Evolutionary conservation across 441 rosid species (phyloP).

Genomic region (Cnidoscolus chayamansa): DNA sequence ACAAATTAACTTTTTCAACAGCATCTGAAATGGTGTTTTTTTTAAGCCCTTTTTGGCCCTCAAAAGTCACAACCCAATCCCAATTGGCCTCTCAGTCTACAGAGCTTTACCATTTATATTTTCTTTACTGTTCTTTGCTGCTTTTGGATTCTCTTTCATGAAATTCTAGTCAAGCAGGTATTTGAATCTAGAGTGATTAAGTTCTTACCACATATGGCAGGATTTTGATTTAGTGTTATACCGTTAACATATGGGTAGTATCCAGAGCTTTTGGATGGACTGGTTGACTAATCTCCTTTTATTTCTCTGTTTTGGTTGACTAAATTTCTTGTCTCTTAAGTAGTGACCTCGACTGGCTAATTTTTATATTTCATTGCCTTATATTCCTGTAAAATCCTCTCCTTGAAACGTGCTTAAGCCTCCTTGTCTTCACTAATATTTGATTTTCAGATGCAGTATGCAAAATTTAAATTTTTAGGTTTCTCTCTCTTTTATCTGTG

Average conservation of each 20-base stretch:
- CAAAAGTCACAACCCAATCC: too few species aligned
- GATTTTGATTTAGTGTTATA: not conserved
- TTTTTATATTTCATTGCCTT: not conserved
- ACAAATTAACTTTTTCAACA: too few species aligned
- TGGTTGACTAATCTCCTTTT: constrained; percentile 2
- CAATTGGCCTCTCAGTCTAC: not conserved
- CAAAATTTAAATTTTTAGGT: not conserved
- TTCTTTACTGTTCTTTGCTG: not conserved
- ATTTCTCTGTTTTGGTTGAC: constrained; percentile 2
- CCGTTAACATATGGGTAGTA: not conserved
- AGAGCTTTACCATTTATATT: not conserved
- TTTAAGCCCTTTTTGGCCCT: not conserved
- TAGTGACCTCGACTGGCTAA: not conserved
- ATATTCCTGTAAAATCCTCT: not conserved
- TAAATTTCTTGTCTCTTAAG: constrained; percentile 2
- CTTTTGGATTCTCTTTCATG: not conserved
- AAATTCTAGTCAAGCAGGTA: not conserved
- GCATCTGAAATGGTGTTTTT: too few species aligned
- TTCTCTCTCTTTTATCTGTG: constrained; percentile 4
- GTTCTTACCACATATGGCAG: not conserved
- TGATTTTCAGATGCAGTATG: not conserved
- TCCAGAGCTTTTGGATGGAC: not conserved
- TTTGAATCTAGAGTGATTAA: not conserved
- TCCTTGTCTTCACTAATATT: not conserved
- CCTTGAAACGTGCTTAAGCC: not conserved